A percentile compares a stretch with the other conserved stretches of the same genome.
These are phyloP conservation scores for Cladochytrium replicatum DNA, from an alignment of 192 early-diverging fungal genomes.

Conservation along the genomic window DNA sequence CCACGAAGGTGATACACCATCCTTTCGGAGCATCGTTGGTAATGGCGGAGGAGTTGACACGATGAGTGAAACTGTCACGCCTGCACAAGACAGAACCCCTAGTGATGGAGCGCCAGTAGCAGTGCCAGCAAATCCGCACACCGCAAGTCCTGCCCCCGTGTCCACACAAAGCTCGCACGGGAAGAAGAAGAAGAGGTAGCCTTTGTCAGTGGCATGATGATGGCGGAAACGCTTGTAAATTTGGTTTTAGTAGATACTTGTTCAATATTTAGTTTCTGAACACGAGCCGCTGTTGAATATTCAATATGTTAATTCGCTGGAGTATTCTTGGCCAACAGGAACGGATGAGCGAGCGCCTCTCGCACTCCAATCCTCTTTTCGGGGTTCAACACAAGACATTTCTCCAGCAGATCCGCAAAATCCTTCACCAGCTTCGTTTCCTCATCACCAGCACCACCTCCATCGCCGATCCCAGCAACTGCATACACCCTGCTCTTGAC, in stretches of 20 bases:
- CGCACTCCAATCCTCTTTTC: slow-evolving; percentile 78
- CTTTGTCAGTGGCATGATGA: neutral
- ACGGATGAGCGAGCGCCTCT: slow-evolving; percentile 84
- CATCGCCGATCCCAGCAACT: slow-evolving; percentile 45
- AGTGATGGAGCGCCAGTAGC: too few species aligned
- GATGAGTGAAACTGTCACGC: too few species aligned
- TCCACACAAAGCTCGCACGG: too few species aligned
- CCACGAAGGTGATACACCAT: too few species aligned
- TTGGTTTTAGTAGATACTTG: neutral
- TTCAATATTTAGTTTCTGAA: neutral
- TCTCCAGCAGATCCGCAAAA: slow-evolving; percentile 82
- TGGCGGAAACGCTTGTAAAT: neutral
- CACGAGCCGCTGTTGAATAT: neutral
- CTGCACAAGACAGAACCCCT: too few species aligned
- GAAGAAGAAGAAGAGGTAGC: neutral
- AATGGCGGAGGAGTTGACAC: too few species aligned
- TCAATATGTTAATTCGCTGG: neutral
- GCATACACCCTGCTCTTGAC: slow-evolving; percentile 57
- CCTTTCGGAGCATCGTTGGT: too few species aligned
- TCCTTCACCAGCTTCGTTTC: slow-evolving; percentile 48
- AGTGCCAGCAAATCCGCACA: too few species aligned
- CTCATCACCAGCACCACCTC: slow-evolving; percentile 37
- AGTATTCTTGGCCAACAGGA: slow-evolving; percentile 34
- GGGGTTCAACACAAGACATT: slow-evolving; percentile 69
- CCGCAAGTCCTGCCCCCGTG: too few species aligned